Evolutionary conservation across 1,139 yeast genomes (phyloP).

Genomic region (Barnettozyma hawaiiensis): DNA sequence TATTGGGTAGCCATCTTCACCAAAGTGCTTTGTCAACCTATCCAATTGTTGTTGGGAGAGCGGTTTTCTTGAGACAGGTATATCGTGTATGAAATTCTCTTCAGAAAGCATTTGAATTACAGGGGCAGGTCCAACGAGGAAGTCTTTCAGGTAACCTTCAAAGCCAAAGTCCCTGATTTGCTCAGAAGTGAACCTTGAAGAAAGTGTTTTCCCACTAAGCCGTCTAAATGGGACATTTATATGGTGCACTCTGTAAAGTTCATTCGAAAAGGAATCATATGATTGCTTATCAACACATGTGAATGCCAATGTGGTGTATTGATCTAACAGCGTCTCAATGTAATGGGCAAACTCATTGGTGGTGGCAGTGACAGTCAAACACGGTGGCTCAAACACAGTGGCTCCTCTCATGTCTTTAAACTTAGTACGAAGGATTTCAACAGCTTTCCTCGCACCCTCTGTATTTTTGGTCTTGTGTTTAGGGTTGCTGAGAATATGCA

Average conservation of each 20-base stretch:
- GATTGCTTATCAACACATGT: slow-evolving; percentile 41
- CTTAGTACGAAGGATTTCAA: slow-evolving; percentile 33
- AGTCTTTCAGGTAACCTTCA: slow-evolving; percentile 74
- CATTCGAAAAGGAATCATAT: slow-evolving; percentile 38
- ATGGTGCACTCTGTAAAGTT: slow-evolving; percentile 32
- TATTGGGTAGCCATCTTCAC: slow-evolving; percentile 33
- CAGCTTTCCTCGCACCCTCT: slow-evolving; percentile 34
- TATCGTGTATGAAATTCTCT: slow-evolving; percentile 47
- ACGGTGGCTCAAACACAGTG: slow-evolving; percentile 76
- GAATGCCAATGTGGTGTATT: slow-evolving; percentile 50
- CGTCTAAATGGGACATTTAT: slow-evolving; percentile 45
- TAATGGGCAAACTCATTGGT: slow-evolving; percentile 46
- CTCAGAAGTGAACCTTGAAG: slow-evolving; percentile 30
- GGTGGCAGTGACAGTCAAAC: slow-evolving; percentile 55
- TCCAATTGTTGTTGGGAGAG: slow-evolving; percentile 39
- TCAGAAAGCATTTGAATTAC: slow-evolving; percentile 73
- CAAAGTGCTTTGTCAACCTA: slow-evolving; percentile 31
- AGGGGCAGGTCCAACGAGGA: slow-evolving; percentile 65
- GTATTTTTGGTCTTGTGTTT: slow-evolving; percentile 16
- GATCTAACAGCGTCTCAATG: slow-evolving; percentile 54
- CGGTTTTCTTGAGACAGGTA: slow-evolving; percentile 54
- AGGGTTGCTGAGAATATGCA: slow-evolving; percentile 37
- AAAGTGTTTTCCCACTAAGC: slow-evolving; percentile 26
- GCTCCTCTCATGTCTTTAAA: slow-evolving; percentile 38
- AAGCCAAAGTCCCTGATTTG: slow-evolving; percentile 52